These are phyloP conservation scores for Entomortierella parvispora DNA, from an alignment of 192 early-diverging fungal species.

Conservation along the genomic window DNA sequence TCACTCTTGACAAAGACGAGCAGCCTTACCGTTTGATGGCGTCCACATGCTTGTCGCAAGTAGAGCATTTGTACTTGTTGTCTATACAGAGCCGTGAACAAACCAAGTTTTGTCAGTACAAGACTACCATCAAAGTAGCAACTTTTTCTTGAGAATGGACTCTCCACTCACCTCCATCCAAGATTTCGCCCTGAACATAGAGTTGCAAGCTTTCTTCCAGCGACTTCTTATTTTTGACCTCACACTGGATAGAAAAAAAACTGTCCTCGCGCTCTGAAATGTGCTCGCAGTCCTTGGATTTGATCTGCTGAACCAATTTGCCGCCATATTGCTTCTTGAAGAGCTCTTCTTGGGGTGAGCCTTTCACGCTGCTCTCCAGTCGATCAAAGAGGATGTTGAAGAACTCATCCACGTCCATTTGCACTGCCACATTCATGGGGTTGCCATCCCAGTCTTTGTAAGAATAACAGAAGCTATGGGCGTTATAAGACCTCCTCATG, in stretches of 20 bases:
- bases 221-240: conserved; percentile 65
- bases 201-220: conserved; percentile 66
- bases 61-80: conserved; percentile 62
- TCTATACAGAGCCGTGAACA: conserved; percentile 27
- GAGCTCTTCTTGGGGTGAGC: conserved; percentile 55
- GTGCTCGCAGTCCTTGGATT: conserved; percentile 64
- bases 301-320: conserved; percentile 66
- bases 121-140: too few relatives aligned
- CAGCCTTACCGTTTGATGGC: conserved; percentile 60
- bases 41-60: conserved; percentile 65
- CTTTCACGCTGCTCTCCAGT: conserved; percentile 59
- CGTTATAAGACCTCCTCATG: conserved; percentile 58
- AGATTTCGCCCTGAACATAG: conserved; percentile 64
- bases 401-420: conserved; percentile 72
- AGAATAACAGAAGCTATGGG: conserved; percentile 55
- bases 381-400: conserved; percentile 69
- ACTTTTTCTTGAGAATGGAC: not conserved
- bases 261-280: conserved; percentile 62
- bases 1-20: not conserved
- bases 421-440: conserved; percentile 62
- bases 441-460: conserved; percentile 66
- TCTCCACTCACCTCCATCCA: conserved; percentile 59
- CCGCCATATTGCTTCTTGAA: conserved; percentile 67
- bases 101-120: not conserved
- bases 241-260: conserved; percentile 64